These are phyloP conservation scores for Morella rubra DNA, from an alignment of 306 rosid species.

Conservation along the genomic window DNA sequence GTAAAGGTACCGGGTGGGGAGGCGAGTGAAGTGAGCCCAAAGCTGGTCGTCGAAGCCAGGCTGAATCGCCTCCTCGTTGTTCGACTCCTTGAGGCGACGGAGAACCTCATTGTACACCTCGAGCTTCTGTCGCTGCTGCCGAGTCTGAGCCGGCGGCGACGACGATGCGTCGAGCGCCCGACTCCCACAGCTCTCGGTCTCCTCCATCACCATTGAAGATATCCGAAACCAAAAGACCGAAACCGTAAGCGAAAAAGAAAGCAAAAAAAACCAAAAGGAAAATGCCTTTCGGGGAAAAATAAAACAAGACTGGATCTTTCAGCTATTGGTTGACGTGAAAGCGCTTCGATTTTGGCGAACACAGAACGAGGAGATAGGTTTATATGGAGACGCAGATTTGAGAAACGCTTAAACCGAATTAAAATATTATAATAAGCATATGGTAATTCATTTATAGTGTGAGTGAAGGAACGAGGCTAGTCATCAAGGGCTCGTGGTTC, in stretches of 20 bases:
- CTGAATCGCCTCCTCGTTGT: slow-evolving; percentile 53
- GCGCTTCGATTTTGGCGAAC: slow-evolving; percentile 23
- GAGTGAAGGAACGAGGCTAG: not conserved
- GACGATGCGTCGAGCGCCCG: slow-evolving; percentile 44
- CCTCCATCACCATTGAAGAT: slow-evolving; percentile 58
- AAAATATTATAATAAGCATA: not conserved
- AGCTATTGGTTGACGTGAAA: slow-evolving; percentile 30
- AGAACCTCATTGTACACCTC: slow-evolving; percentile 93
- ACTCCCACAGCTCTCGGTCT: slow-evolving; percentile 70
- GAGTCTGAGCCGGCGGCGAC: slow-evolving; percentile 48
- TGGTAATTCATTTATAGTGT: not conserved
- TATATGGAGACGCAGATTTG: slow-evolving; percentile 25
- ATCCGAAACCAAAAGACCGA: not conserved
- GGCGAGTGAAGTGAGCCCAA: slow-evolving; percentile 96
- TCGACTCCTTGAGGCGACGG: slow-evolving; percentile 76
- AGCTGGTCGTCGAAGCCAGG: slow-evolving; percentile 85
- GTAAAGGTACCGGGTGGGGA: slow-evolving; percentile 75
- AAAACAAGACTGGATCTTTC: not conserved
- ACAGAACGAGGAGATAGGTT: slow-evolving; percentile 16
- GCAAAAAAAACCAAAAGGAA: not conserved
- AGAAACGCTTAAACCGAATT: not conserved
- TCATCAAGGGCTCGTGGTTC: too few species aligned
- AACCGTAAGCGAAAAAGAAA: not conserved
- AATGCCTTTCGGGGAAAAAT: not conserved
- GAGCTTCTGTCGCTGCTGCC: slow-evolving; percentile 64